Conservation (phyloP, 768 basidiomycete species). For the Rhodosporidiobolus sp. region DNA sequence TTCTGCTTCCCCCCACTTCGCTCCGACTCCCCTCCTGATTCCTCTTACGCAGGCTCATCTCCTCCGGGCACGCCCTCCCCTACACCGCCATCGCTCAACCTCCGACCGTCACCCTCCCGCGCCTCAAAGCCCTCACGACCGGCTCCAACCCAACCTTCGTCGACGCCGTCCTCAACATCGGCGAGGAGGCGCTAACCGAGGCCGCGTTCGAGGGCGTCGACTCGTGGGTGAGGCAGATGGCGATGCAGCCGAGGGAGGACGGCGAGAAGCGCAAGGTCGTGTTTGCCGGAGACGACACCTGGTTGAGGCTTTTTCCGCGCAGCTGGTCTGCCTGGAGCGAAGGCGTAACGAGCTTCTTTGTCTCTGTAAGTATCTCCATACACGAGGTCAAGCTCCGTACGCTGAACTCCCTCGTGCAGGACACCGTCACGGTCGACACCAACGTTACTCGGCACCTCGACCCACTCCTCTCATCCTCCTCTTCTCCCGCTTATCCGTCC, state of each 20-base stretch:
- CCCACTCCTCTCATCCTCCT: slow-evolving; percentile 57
- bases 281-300: slow-evolving; percentile 88
- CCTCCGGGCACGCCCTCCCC: slow-evolving; percentile 70
- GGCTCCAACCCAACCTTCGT: slow-evolving; percentile 92
- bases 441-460: slow-evolving; percentile 82
- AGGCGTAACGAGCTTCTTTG: slow-evolving; percentile 92
- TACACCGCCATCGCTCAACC: slow-evolving; percentile 88
- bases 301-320: slow-evolving; percentile 77
- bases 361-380: not conserved
- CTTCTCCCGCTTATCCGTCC: not conserved
- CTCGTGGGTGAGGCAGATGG: slow-evolving; percentile 30
- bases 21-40: not conserved
- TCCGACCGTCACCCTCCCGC: slow-evolving; percentile 86
- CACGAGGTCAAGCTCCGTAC: too few species aligned
- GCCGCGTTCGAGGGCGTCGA: slow-evolving; percentile 65
- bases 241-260: too few species aligned
- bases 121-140: slow-evolving; percentile 88
- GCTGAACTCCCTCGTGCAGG: slow-evolving; percentile 57
- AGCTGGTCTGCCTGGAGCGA: slow-evolving; percentile 56
- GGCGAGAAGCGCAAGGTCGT: not conserved
- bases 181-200: slow-evolving; percentile 70
- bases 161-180: slow-evolving; percentile 75
- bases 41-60: slow-evolving; percentile 8
- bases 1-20: not conserved
- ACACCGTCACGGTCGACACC: slow-evolving; percentile 86